Conservation (phyloP, 2,329 filamentous ascomycete genomes). For the Calonectria naviculata region DNA sequence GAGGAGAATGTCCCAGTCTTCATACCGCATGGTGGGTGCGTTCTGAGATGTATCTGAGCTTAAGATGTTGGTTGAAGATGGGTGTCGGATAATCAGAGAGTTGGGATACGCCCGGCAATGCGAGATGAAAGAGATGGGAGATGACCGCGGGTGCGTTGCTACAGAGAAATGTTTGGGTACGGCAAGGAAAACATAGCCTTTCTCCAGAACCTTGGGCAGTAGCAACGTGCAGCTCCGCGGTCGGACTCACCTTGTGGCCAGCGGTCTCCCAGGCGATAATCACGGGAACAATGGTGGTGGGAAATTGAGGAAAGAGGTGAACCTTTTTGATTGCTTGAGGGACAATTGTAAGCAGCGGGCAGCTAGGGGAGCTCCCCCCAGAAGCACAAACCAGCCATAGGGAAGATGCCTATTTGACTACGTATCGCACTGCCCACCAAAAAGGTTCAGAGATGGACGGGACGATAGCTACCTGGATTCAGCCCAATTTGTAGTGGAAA, state of each 20-base stretch:
- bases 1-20: constrained; percentile 87
- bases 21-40: constrained; percentile 74
- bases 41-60: not conserved
- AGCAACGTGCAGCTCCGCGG: constrained; percentile 1
- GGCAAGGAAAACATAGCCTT: not conserved
- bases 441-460: not conserved
- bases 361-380: not conserved
- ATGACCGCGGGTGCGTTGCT: not conserved
- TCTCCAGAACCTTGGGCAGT: not conserved
- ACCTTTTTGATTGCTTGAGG: not conserved
- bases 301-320: constrained; percentile 5
- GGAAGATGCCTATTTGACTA: not conserved
- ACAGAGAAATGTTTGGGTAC: not conserved
- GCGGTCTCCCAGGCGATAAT: not conserved
- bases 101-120: not conserved
- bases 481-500: not conserved
- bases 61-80: constrained; percentile 16
- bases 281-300: not conserved
- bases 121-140: not conserved
- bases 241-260: constrained; percentile 2
- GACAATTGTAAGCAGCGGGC: not conserved
- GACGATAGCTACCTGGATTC: not conserved
- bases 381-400: not conserved
- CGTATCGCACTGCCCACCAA: not conserved
- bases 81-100: constrained; percentile 1